A percentile compares a stretch with the other conserved stretches of the same genome.
Evolutionary conservation across 805 yeast genomes (phyloP).

Genomic region (Candida adriatica): DNA sequence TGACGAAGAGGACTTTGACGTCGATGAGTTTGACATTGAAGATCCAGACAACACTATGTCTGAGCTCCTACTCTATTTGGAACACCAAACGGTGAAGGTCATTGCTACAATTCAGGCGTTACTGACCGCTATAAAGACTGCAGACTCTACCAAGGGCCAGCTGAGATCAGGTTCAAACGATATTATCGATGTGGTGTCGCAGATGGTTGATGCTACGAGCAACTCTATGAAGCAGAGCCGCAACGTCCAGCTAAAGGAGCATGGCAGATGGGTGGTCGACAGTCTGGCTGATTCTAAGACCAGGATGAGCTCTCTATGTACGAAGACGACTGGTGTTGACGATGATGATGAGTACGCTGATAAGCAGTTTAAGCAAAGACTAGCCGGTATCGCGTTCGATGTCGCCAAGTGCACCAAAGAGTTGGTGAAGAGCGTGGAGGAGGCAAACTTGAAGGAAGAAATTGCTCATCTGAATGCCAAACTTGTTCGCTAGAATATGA

Average conservation of each 20-base stretch:
- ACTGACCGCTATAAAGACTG: constrained; percentile 67
- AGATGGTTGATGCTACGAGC: constrained; percentile 87
- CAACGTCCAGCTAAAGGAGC: constrained; percentile 77
- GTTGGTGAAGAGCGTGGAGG: constrained; percentile 92
- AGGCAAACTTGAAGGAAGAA: constrained; percentile 82
- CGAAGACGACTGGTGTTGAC: constrained; percentile 27
- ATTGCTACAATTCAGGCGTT: constrained; percentile 83
- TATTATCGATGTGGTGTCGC: constrained; percentile 71
- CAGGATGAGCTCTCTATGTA: constrained; percentile 72
- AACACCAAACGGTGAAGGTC: constrained; percentile 89
- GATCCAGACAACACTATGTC: constrained; percentile 86
- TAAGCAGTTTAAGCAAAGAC: constrained; percentile 82
- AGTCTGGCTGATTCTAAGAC: constrained; percentile 79
- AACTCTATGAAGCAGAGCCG: constrained; percentile 84
- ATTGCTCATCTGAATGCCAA: constrained; percentile 75
- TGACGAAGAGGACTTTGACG: constrained; percentile 43
- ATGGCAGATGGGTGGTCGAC: constrained; percentile 86
- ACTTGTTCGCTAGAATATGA: constrained; percentile 13
- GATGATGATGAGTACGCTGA: constrained; percentile 68
- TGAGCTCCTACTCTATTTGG: constrained; percentile 77
- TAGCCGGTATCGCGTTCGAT: constrained; percentile 94
- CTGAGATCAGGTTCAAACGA: constrained; percentile 66
- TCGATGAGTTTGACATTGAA: constrained; percentile 71
- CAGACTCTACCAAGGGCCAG: constrained; percentile 69
- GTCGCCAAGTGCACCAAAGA: constrained; percentile 96